These are phyloP conservation scores for Arabidopsis hybrid DNA, from an alignment of 441 rosid species.

Conservation along the genomic window DNA sequence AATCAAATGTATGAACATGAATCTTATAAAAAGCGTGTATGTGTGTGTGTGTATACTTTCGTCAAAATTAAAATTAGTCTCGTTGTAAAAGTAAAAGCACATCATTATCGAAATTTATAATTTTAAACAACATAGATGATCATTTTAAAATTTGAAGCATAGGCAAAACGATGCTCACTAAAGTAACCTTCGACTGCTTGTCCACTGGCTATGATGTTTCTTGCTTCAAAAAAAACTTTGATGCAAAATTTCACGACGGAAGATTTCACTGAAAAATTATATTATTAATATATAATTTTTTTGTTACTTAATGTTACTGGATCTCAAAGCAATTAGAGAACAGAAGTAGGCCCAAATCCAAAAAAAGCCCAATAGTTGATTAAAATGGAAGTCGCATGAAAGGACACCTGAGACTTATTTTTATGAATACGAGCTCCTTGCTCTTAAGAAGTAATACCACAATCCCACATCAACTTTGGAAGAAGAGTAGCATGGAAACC, in stretches of 20 bases:
- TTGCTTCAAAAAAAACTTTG: not conserved
- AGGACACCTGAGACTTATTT: not conserved
- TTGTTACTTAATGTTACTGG: not conserved
- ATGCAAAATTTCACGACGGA: not conserved
- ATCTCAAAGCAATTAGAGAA: not conserved
- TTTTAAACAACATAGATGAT: not conserved
- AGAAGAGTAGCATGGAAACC: not conserved
- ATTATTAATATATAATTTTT: not conserved
- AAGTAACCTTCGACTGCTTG: not conserved
- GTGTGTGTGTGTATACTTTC: not conserved
- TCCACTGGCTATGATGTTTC: not conserved
- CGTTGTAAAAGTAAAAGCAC: not conserved
- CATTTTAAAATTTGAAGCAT: not conserved
- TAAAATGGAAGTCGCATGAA: not conserved
- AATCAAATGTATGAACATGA: constrained; percentile 35
- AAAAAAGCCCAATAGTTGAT: not conserved
- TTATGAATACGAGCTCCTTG: not conserved
- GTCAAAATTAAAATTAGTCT: not conserved
- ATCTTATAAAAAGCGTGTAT: constrained; percentile 27
- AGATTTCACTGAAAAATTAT: not conserved
- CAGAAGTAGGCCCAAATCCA: not conserved
- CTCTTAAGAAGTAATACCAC: too few species aligned
- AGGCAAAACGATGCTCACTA: not conserved
- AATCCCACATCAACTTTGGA: too few species aligned
- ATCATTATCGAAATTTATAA: constrained; percentile 1